phyloP scores from a whole-genome alignment of 495 filamentous ascomycete species.

The Neurospora sp. region DNA sequence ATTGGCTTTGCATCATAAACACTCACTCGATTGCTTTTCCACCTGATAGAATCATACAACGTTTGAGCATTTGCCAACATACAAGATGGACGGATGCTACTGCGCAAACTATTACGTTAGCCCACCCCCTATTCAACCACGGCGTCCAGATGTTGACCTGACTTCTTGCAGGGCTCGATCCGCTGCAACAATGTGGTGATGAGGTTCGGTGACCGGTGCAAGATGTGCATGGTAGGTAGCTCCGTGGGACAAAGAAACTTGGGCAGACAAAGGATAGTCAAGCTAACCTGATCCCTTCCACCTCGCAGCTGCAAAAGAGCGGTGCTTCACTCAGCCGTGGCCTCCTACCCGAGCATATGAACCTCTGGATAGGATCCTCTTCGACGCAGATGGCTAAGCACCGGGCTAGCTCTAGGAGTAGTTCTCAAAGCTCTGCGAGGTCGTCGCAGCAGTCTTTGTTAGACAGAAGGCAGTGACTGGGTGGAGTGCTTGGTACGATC shows the following conservation, averaged over 20 bases:
- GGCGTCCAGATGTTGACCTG: constrained; percentile 3
- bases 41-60: background rate
- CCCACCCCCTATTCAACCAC: background rate
- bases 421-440: background rate
- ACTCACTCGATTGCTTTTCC: background rate
- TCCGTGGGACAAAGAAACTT: background rate
- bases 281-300: background rate
- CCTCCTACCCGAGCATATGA: constrained; percentile 12
- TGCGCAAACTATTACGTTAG: constrained; percentile 45
- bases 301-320: constrained; percentile 8
- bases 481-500: background rate
- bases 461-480: background rate
- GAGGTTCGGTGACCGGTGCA: constrained; percentile 36
- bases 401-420: background rate
- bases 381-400: background rate
- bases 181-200: constrained; percentile 36
- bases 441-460: background rate
- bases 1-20: background rate
- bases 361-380: constrained; percentile 6
- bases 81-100: constrained; percentile 26
- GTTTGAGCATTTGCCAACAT: background rate
- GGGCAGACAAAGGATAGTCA: background rate
- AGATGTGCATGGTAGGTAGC: constrained; percentile 32
- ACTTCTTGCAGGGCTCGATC: constrained; percentile 24
- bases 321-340: constrained; percentile 16